Evolutionary conservation across 2,329 filamentous ascomycete species (phyloP), one percentile per base, ranked within the genome.

Genomic region (Talaromyces sp.): DNA sequence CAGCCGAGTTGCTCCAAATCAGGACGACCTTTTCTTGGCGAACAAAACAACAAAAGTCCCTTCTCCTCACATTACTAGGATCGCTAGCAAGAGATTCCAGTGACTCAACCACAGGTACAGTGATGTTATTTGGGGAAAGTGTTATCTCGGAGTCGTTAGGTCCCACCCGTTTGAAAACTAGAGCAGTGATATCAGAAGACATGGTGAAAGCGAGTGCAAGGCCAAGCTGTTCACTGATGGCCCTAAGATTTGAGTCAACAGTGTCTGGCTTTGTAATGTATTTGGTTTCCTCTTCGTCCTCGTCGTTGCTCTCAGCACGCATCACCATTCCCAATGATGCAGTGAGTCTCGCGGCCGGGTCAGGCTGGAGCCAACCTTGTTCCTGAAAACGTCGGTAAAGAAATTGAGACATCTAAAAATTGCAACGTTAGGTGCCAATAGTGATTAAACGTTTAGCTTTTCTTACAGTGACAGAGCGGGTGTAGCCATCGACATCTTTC

Each of bases 21-120:
- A 61, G 43, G 24, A 61, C 59, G 10, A 27, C 50, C 41, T 61
- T 61, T 41, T 61, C 59, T 46, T 57, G 48, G n/a, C 59, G 51
- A 26, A 55, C 52, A 32, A 61, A 57, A 21, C 59, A 61, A 26
- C 59, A 61, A 31, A 61, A 61, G 38, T 61, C 59, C 31, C 59
- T 51, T 14, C 59, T 61, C 31, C 59, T 54, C 14, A 61, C 54
- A 31, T 57, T 61, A 1, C 48, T 57, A 19, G 26, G 17, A n/a
- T 61, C 59, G 5, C 11, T 7, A 46, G 21, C 59, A n/a, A 61
- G 41, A 8, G 54, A 55, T 53, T 24, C 54, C 19, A 61, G 41
- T n/a, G 59, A 61, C 8, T 61, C 59, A 11, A 61, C 55, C 29
- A 61, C 54, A 3, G 59, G 59, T 10, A 61, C 59, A 9, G 59